Conservation (phyloP, 768 basidiomycete genomes). For the Rhizopogon salebrosus region DNA sequence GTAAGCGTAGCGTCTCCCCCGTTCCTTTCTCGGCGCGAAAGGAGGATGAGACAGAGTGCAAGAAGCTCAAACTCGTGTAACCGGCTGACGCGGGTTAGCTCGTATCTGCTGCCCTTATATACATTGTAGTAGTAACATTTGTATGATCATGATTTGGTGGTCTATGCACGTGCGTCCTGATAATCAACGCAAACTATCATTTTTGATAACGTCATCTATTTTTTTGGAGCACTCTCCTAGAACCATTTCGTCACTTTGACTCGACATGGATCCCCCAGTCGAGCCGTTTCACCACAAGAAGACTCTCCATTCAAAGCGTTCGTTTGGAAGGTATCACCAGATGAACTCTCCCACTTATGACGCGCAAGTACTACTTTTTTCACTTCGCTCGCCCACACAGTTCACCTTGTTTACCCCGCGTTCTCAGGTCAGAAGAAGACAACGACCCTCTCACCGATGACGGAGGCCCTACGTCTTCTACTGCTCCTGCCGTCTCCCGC, state of each 20-base stretch:
- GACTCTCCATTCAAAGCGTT: conserved; percentile 45
- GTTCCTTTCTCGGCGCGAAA: background rate
- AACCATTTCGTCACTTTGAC: no score
- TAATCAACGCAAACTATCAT: no score
- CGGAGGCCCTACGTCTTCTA: conserved; percentile 46
- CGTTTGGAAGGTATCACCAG: conserved; percentile 61
- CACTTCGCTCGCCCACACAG: conserved; percentile 2
- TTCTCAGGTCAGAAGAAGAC: conserved; percentile 75
- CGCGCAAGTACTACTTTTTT: conserved; percentile 39
- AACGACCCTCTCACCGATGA: conserved; percentile 85
- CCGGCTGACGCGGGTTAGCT: no score
- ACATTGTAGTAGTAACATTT: no score
- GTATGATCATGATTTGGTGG: no score
- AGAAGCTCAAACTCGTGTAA: conserved; percentile 17
- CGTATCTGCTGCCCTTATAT: no score
- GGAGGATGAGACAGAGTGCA: conserved; percentile 12
- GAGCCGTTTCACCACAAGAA: conserved; percentile 29
- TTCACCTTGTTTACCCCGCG: conserved; percentile 11
- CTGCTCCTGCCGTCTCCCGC: conserved; percentile 27
- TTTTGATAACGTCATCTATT: no score
- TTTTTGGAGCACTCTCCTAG: no score
- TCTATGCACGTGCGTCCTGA: no score
- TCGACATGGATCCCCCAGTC: conserved; percentile 15
- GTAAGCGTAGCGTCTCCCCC: conserved; percentile 22
- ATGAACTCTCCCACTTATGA: conserved; percentile 75